A percentile compares a stretch with the other conserved stretches of the same genome.
phyloP scores from a whole-genome alignment of 108 stramenopile species.

The Stephanodiscus minutulus region DNA sequence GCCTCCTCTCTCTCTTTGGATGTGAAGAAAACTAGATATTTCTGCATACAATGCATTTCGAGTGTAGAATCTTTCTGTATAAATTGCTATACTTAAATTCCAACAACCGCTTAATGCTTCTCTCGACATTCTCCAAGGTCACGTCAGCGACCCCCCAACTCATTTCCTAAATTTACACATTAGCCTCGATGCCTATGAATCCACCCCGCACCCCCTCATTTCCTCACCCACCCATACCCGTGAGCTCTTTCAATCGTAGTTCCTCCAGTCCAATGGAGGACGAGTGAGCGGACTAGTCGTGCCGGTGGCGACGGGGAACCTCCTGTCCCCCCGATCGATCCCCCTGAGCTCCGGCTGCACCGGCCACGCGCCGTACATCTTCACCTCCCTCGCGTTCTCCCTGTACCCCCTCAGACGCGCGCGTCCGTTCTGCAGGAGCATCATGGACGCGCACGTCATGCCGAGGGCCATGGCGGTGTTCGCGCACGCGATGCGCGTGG shows the following conservation, averaged over 20 bases:
- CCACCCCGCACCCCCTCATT: not conserved
- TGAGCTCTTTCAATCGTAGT: conserved; percentile 27
- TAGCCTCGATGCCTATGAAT: not conserved
- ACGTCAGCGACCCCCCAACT: too few relatives aligned
- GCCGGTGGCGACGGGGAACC: conserved; percentile 46
- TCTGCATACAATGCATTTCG: too few relatives aligned
- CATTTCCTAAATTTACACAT: too few relatives aligned
- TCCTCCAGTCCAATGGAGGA: conserved; percentile 50
- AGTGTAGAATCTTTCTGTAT: too few relatives aligned
- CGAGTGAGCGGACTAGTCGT: conserved; percentile 25
- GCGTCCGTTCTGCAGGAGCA: conserved; percentile 72
- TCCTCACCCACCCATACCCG: not conserved
- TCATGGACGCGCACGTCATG: conserved; percentile 73
- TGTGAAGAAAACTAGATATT: too few relatives aligned
- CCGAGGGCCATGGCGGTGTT: conserved; percentile 75
- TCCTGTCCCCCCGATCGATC: conserved; percentile 6
- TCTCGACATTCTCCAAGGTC: too few relatives aligned
- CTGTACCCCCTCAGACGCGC: conserved; percentile 70
- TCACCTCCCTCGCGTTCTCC: conserved; percentile 79
- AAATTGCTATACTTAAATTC: too few relatives aligned
- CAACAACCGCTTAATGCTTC: too few relatives aligned
- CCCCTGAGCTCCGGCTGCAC: conserved; percentile 44
- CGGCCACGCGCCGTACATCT: conserved; percentile 58
- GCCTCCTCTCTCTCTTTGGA: too few relatives aligned
- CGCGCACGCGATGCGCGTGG: conserved; percentile 73